Evolutionary conservation across 495 filamentous ascomycete genomes (phyloP).

Genomic region (Cairneyella variabilis): DNA sequence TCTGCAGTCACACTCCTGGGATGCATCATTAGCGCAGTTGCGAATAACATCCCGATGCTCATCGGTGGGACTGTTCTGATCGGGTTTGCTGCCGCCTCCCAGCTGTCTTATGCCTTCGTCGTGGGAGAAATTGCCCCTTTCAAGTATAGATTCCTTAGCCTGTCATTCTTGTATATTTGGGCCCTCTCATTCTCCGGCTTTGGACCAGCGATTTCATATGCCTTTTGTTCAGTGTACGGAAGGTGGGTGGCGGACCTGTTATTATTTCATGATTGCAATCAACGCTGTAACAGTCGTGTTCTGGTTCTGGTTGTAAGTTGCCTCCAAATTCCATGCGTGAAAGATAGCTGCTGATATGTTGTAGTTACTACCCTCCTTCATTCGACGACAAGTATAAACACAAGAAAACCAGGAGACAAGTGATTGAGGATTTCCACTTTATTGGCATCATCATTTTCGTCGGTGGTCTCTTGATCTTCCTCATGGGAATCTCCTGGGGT

Average conservation of each 20-base stretch:
- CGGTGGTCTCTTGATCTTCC: constrained; percentile 30
- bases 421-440: constrained; percentile 36
- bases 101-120: constrained; percentile 20
- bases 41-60: constrained; percentile 37
- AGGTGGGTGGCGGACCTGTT: constrained; percentile 31
- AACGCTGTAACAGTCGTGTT: constrained; percentile 25
- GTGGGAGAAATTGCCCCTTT: constrained; percentile 9
- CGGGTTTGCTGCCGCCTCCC: constrained; percentile 31
- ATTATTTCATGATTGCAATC: constrained; percentile 31
- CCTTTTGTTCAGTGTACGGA: too few relatives aligned
- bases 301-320: constrained; percentile 22
- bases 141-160: not conserved
- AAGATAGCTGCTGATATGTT: not conserved
- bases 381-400: constrained; percentile 21
- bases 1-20: constrained; percentile 37
- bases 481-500: constrained; percentile 36
- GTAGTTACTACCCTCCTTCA: constrained; percentile 26
- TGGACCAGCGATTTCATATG: too few relatives aligned
- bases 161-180: constrained; percentile 20
- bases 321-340: not conserved
- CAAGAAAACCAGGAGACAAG: not conserved
- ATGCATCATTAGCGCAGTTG: constrained; percentile 38
- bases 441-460: constrained; percentile 32
- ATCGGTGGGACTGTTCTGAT: constrained; percentile 31
- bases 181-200: too few relatives aligned